Evolutionary conservation across 179 eudicot genomes (phyloP).

Genomic region (Camellia oleifera): DNA sequence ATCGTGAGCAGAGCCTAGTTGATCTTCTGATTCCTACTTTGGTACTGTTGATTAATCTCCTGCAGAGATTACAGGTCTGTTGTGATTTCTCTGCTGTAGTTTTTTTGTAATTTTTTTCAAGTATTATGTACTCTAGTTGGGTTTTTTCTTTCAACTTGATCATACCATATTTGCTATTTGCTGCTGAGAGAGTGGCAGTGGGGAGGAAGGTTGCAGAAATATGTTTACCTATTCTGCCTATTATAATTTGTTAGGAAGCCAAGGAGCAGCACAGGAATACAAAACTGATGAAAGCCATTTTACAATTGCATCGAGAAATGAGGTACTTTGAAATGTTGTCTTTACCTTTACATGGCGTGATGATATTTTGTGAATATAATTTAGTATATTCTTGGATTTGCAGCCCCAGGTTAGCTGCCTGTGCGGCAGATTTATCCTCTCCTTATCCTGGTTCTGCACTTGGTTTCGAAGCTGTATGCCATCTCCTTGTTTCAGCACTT

Average conservation of each 20-base stretch:
- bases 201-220: no score
- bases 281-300: conserved; percentile 79
- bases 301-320: conserved; percentile 85
- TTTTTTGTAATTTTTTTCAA: neutral
- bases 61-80: conserved; percentile 75
- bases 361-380: neutral
- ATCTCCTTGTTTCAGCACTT: conserved; percentile 88
- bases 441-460: conserved; percentile 78
- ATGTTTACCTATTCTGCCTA: no score
- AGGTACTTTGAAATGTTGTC: conserved; percentile 48
- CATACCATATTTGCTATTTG: neutral
- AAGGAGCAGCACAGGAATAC: conserved; percentile 95
- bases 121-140: neutral
- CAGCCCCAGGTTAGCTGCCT: conserved; percentile 92
- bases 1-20: conserved; percentile 79
- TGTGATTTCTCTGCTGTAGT: neutral
- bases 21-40: conserved; percentile 85
- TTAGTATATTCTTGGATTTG: conserved; percentile 24
- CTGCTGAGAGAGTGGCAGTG: no score
- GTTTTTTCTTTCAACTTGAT: neutral
- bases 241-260: conserved; percentile 43
- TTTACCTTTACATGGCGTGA: neutral
- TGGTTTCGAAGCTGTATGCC: conserved; percentile 84
- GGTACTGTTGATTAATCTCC: conserved; percentile 64
- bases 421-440: conserved; percentile 65